phyloP scores from a whole-genome alignment of 2,329 filamentous ascomycete genomes.

The Harringtonia aguacate region DNA sequence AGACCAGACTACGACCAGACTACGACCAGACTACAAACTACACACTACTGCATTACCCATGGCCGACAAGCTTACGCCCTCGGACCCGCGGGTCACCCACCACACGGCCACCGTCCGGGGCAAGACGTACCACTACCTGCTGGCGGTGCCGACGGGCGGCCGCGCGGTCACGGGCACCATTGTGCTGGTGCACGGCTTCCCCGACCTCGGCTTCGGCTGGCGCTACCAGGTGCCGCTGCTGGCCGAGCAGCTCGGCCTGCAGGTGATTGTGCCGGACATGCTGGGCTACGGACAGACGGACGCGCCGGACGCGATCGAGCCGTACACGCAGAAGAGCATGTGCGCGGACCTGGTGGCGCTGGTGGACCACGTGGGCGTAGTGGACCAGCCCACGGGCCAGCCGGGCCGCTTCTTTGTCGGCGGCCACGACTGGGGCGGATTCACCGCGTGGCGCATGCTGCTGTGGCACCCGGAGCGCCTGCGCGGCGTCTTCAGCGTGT shows the following conservation, averaged over 20 bases:
- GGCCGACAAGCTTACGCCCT: slow-evolving; percentile 52
- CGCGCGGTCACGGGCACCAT: slow-evolving; percentile 19
- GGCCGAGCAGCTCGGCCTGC: slow-evolving; percentile 56
- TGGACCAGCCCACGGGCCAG: slow-evolving; percentile 21
- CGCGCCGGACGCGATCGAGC: slow-evolving; percentile 47
- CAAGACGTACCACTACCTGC: slow-evolving; percentile 57
- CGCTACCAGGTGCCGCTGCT: slow-evolving; percentile 78
- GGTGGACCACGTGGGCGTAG: slow-evolving; percentile 45
- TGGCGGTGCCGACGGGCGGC: slow-evolving; percentile 34
- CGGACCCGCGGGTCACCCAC: slow-evolving; percentile 57
- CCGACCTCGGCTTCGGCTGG: slow-evolving; percentile 78
- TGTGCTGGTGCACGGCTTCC: slow-evolving; percentile 61
- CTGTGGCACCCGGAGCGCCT: slow-evolving; percentile 65
- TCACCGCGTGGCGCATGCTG: slow-evolving; percentile 60
- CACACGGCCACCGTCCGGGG: slow-evolving; percentile 55
- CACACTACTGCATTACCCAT: slow-evolving; percentile 14
- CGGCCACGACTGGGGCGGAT: slow-evolving; percentile 89
- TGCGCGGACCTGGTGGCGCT: slow-evolving; percentile 67
- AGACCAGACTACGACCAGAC: neutral
- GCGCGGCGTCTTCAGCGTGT: slow-evolving; percentile 66
- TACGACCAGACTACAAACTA: no score
- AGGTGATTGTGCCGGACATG: slow-evolving; percentile 77
- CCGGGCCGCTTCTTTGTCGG: slow-evolving; percentile 63
- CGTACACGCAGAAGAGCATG: slow-evolving; percentile 63
- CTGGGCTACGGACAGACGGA: slow-evolving; percentile 75